Evolutionary conservation across 306 rosid genomes (phyloP).

Genomic region (Vicia sativa): DNA sequence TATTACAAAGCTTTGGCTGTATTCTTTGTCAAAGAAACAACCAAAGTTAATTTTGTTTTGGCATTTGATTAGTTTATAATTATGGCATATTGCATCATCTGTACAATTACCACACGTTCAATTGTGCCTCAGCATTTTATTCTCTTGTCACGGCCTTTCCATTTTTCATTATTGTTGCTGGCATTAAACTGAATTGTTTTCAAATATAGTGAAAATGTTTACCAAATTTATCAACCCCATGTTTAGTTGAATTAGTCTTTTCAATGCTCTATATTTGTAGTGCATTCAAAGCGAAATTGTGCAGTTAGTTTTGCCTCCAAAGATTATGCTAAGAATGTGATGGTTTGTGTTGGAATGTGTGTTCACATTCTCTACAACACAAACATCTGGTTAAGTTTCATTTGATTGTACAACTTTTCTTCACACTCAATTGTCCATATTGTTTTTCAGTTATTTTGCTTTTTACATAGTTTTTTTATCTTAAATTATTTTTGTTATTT

Average conservation of each 20-base stretch:
- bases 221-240: not conserved
- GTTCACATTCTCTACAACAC: no score
- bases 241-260: not conserved
- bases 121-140: not conserved
- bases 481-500: no score
- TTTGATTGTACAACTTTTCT: no score
- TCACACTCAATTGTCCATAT: no score
- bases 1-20: no score
- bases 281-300: not conserved
- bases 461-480: no score
- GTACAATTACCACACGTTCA: not conserved
- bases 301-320: not conserved
- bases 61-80: not conserved
- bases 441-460: no score
- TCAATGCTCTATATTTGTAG: not conserved
- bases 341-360: slow-evolving; percentile 11
- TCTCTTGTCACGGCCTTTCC: slow-evolving; percentile 1
- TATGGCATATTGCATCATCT: not conserved
- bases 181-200: not conserved
- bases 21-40: not conserved
- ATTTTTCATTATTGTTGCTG: not conserved
- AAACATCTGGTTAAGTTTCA: no score
- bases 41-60: slow-evolving; percentile 11
- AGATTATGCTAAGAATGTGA: not conserved
- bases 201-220: not conserved